Conservation (phyloP, 2,329 filamentous ascomycete genomes). For the Ophiocordyceps sinensis region DNA sequence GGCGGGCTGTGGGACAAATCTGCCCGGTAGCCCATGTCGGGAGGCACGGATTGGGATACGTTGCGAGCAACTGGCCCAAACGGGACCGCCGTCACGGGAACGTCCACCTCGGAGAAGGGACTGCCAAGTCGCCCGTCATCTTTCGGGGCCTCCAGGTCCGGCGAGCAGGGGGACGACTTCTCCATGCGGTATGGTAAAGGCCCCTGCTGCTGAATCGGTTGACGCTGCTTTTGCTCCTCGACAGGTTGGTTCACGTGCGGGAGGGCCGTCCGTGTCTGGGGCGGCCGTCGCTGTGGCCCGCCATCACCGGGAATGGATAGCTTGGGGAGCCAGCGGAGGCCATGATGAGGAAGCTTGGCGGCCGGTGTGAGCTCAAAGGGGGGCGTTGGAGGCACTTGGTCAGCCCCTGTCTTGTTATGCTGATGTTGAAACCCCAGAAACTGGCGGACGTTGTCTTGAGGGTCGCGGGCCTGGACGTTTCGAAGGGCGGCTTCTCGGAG, state of each 20-base stretch:
- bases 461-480: slow-evolving; percentile 56
- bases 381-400: slow-evolving; percentile 53
- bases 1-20: slow-evolving; percentile 18
- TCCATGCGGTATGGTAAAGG: slow-evolving; percentile 35
- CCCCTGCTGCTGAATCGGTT: slow-evolving; percentile 19
- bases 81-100: slow-evolving; percentile 62
- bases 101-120: slow-evolving; percentile 81
- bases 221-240: slow-evolving; percentile 1
- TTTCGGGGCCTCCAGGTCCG: slow-evolving; percentile 40
- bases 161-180: slow-evolving; percentile 33
- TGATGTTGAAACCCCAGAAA: slow-evolving; percentile 86
- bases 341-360: slow-evolving; percentile 32
- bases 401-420: slow-evolving; percentile 31
- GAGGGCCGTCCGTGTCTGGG: slow-evolving; percentile 14
- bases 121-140: slow-evolving; percentile 66
- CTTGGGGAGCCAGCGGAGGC: slow-evolving; percentile 45
- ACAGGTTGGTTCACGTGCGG: slow-evolving; percentile 12
- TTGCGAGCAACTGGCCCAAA: slow-evolving; percentile 63
- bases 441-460: slow-evolving; percentile 84
- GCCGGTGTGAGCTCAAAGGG: slow-evolving; percentile 50
- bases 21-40: slow-evolving; percentile 71
- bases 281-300: slow-evolving; percentile 13
- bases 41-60: slow-evolving; percentile 79
- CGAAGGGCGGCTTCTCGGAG: slow-evolving; percentile 63
- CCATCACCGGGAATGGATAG: slow-evolving; percentile 39